phyloP scores from a whole-genome alignment of 1,139 yeast genomes.

The Geotrichum macrosporum region DNA sequence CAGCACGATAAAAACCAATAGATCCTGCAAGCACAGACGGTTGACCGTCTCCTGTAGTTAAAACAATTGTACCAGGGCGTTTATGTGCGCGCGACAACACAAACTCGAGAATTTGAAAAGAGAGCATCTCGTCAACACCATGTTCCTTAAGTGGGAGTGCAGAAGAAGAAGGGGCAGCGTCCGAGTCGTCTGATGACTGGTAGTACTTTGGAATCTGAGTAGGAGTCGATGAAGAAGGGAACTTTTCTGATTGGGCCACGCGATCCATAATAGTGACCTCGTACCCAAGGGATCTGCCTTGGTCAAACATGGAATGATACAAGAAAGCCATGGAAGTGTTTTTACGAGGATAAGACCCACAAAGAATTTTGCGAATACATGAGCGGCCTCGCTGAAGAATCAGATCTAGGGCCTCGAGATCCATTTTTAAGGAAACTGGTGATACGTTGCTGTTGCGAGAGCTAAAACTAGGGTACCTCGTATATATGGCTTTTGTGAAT shows the following conservation, averaged over 20 bases:
- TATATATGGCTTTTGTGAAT: slow-evolving; percentile 11
- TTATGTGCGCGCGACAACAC: slow-evolving; percentile 3
- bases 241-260: neutral
- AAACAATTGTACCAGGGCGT: slow-evolving; percentile 24
- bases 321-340: slow-evolving; percentile 1
- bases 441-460: neutral
- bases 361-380: slow-evolving; percentile 13
- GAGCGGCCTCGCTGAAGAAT: slow-evolving; percentile 26
- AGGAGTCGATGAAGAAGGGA: neutral
- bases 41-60: slow-evolving; percentile 31
- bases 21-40: slow-evolving; percentile 21
- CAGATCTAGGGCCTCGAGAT: slow-evolving; percentile 23
- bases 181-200: neutral
- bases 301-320: slow-evolving; percentile 19
- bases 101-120: slow-evolving; percentile 20
- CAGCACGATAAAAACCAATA: slow-evolving; percentile 24
- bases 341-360: slow-evolving; percentile 14
- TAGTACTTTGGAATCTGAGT: neutral
- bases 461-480: slow-evolving; percentile 1
- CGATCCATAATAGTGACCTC: slow-evolving; percentile 18
- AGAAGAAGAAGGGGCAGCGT: neutral
- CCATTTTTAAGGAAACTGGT: slow-evolving; percentile 8
- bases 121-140: slow-evolving; percentile 28
- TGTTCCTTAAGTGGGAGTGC: slow-evolving; percentile 20
- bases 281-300: slow-evolving; percentile 9